Evolutionary conservation across 352 stramenopile genomes (phyloP), one percentile per base, ranked within the genome.

Genomic region (Phytophthora podocarpi): DNA sequence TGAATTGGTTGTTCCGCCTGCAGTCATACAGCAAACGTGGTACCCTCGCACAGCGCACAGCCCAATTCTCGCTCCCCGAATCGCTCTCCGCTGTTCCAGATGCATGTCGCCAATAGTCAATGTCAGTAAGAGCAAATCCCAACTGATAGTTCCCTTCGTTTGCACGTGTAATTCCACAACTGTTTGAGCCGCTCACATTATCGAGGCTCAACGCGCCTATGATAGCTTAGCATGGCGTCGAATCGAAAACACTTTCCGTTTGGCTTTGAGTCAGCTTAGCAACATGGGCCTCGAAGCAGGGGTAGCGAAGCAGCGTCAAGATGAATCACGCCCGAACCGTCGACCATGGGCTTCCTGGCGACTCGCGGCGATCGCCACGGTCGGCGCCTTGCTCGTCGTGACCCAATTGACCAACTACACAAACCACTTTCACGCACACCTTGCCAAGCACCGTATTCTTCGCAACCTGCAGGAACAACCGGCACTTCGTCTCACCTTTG

Each of bases 401-500:
- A 59, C 57, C 5, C 62, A 72, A 24, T 43, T 59, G 13, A 58
- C 51, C 23, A 47, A 50, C 51, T 76, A 69, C 53, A 67, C 59
- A 16, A 59, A 48, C 27, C 74, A 84, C 51, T 63, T 80, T 31
- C 61, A 76, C 37, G 52, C 64, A 9, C 74, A 77, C 23, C 15
- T 81, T 15, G 60, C 74, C 32, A 78, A 84, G 43, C 72, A 84
- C 39, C 65, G 60, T 24, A 67, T 78, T 62, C 60, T 85, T 20
- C 62, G 58, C 1, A 70, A 66, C 26, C 58, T 84, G 8, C 64
- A 79, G 31, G 49, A 67, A 34, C 46, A 69, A 36, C 66, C 72
- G 9, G 70, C 66, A 30, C 60, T 85, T 34, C 60, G 61, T 21
- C 57, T 85, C 9, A 70, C 60, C 1, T 72, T 82, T 49, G 58